These are phyloP conservation scores for Senna siamea DNA, from an alignment of 306 rosid species.

Conservation along the genomic window DNA sequence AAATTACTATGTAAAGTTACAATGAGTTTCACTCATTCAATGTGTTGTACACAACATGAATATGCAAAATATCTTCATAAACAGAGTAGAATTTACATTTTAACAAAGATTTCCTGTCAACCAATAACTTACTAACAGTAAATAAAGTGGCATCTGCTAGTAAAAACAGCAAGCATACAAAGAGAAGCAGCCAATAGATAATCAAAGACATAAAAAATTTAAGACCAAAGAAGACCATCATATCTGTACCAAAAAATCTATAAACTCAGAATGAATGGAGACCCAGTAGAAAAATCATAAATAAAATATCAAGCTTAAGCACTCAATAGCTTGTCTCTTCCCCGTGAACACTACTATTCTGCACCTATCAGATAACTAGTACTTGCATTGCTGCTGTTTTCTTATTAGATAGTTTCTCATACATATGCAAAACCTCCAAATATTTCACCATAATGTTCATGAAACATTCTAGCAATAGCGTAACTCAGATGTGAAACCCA, in stretches of 20 bases:
- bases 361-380: conserved; percentile 17
- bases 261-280: background rate
- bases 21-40: background rate
- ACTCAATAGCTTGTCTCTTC: conserved; percentile 14
- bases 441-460: background rate
- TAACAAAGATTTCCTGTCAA: background rate
- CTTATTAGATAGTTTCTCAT: background rate
- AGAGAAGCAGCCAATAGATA: background rate
- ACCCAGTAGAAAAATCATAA: too few relatives aligned
- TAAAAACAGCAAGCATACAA: too few relatives aligned
- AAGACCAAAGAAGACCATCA: background rate
- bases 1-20: conserved; percentile 9
- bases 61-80: conserved; percentile 5
- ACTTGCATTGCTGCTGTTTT: conserved; percentile 5
- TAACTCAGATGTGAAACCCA: background rate
- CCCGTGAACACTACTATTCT: background rate
- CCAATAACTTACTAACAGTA: too few relatives aligned
- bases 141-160: too few relatives aligned
- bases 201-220: background rate
- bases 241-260: background rate
- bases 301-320: conserved; percentile 16
- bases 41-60: conserved; percentile 17
- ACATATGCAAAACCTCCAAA: background rate
- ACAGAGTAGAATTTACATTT: background rate
- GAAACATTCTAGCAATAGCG: background rate